phyloP scores from a whole-genome alignment of 2,329 filamentous ascomycete species.

The Stemphylium lycopersici region DNA sequence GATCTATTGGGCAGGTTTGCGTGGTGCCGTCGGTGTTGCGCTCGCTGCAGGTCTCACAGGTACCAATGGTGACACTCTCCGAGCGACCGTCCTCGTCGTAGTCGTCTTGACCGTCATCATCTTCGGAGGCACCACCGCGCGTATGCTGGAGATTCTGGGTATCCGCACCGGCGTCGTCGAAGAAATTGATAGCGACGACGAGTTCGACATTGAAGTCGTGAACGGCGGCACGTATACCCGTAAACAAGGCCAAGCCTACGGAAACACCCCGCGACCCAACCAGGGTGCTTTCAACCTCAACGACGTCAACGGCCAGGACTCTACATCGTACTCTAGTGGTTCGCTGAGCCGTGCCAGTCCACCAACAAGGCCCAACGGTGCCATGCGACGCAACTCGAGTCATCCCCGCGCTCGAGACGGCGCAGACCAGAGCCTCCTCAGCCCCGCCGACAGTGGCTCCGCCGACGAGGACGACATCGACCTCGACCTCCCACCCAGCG shows the following conservation, averaged over 20 bases:
- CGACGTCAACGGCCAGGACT: constrained; percentile 57
- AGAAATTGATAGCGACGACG: constrained; percentile 95
- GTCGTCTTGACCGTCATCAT: constrained; percentile 98
- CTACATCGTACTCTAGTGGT: constrained; percentile 64
- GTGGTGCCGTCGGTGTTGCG: constrained; percentile 93
- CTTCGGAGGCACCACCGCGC: constrained; percentile 94
- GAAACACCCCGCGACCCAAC: constrained; percentile 70
- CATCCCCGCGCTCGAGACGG: constrained; percentile 56
- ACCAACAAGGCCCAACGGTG: constrained; percentile 48
- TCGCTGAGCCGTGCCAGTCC: constrained; percentile 59
- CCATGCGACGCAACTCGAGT: constrained; percentile 60
- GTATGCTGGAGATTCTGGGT: constrained; percentile 97
- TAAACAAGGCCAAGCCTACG: constrained; percentile 76
- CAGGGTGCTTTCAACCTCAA: constrained; percentile 62
- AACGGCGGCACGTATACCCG: constrained; percentile 78
- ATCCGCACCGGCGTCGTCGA: constrained; percentile 96
- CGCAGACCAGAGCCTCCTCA: constrained; percentile 62
- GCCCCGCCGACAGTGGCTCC: constrained; percentile 54
- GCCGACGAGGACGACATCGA: constrained; percentile 61
- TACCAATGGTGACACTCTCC: constrained; percentile 78
- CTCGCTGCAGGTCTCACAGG: constrained; percentile 87
- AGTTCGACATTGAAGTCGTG: constrained; percentile 88
- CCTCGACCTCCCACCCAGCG: constrained; percentile 66
- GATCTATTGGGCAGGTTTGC: constrained; percentile 98
- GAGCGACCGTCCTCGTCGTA: constrained; percentile 95